phyloP scores from a whole-genome alignment of 2,329 filamentous ascomycete species.

The Verticillium nubilum region DNA sequence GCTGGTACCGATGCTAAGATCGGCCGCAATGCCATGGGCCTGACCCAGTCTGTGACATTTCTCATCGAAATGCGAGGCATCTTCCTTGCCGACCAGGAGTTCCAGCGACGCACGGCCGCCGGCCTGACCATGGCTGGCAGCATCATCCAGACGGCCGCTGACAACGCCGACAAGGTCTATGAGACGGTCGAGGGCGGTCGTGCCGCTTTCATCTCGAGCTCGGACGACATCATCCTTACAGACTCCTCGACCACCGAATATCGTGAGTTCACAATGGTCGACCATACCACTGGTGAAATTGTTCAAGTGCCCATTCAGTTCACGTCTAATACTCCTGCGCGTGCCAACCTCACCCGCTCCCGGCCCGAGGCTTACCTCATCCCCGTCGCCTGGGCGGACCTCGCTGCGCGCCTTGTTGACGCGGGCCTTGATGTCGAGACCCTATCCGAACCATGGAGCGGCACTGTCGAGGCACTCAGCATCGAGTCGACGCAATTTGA shows the following conservation, averaged over 20 bases:
- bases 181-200: constrained; percentile 16
- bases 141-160: constrained; percentile 18
- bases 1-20: constrained; percentile 18
- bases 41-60: constrained; percentile 19
- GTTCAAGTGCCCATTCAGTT: constrained; percentile 17
- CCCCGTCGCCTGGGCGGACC: constrained; percentile 17
- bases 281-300: constrained; percentile 16
- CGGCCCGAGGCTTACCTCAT: constrained; percentile 22
- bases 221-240: constrained; percentile 19
- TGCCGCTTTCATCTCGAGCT: constrained; percentile 12
- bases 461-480: constrained; percentile 16
- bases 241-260: constrained; percentile 14
- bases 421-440: constrained; percentile 17
- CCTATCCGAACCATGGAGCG: constrained; percentile 13
- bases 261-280: constrained; percentile 19
- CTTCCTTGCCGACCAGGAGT: constrained; percentile 23
- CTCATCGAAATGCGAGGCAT: constrained; percentile 21
- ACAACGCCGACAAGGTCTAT: constrained; percentile 14
- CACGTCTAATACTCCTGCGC: constrained; percentile 16
- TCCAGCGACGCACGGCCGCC: constrained; percentile 23
- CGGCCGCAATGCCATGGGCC: constrained; percentile 18
- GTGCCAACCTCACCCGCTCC: constrained; percentile 17
- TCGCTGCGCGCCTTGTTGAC: constrained; percentile 16
- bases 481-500: constrained; percentile 13
- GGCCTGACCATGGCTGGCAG: constrained; percentile 17